Conservation (phyloP, 176 grass and related monocot species). For the Chloris gayana region DNA sequence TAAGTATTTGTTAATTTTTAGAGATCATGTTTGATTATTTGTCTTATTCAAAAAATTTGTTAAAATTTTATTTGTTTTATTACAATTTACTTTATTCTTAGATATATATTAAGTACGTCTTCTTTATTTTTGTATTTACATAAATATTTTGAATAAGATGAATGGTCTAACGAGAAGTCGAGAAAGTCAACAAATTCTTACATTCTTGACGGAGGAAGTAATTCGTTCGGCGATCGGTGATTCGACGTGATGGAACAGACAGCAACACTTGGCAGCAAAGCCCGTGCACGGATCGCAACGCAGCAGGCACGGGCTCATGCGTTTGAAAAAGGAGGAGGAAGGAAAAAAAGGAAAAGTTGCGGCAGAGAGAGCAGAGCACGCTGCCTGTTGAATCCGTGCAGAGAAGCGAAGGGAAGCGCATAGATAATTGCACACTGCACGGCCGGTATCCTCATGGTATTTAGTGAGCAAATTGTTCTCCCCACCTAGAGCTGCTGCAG, state of each 20-base stretch:
- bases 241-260: conserved; percentile 52
- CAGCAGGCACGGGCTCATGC: not conserved
- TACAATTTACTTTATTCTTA: too few species aligned
- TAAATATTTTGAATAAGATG: too few species aligned
- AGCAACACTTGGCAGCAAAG: conserved; percentile 33
- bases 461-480: conserved; percentile 73
- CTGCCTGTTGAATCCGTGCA: conserved; percentile 7
- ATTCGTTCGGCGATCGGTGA: conserved; percentile 5
- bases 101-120: too few species aligned
- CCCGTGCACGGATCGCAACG: conserved; percentile 1
- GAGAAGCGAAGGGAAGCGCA: conserved; percentile 17
- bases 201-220: too few species aligned
- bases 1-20: too few species aligned
- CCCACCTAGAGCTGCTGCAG: conserved; percentile 5
- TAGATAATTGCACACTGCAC: conserved; percentile 30
- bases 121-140: too few species aligned
- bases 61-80: too few species aligned
- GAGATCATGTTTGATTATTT: too few species aligned
- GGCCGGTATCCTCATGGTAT: conserved; percentile 61
- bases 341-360: not conserved
- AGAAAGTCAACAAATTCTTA: too few species aligned
- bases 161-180: too few species aligned
- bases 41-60: too few species aligned
- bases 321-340: not conserved
- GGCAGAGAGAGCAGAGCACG: not conserved